Evolutionary conservation across 2,329 filamentous ascomycete species (phyloP), one percentile per base, ranked within the genome.

Genomic region (Ophiocordyceps camponoti-leonardi): DNA sequence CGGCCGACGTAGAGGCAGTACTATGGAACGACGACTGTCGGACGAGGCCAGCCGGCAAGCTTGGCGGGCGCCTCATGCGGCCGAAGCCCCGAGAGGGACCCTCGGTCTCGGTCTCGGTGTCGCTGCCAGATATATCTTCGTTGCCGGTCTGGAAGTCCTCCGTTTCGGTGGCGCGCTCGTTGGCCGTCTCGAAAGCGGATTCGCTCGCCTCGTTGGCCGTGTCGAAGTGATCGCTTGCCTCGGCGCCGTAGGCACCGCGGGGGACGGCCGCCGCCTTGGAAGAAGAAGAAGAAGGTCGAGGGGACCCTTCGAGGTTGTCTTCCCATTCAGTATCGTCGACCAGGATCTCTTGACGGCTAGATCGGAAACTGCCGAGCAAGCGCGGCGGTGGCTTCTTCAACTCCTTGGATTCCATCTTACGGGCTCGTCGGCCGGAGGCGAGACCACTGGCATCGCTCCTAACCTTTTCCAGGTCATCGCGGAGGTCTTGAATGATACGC

Each of bases 111-210:
- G 88, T 96, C 64, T 94, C 90, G 1, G 87, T 71, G 52, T 87
- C 86, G 47, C 78, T 83, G 56, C 81, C 87, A 16, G 73, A 73
- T 45, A 79, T 64, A 20, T 86, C 83, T 54, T 96, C 92, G 16
- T 79, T 77, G n/a, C 85, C 87, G 4, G 90, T 95, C 60, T 94
- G 84, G 75, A 96, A 96, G 50, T 86, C 86, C 53, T 96, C 90
- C 12, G 87, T 94, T 64, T 94, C 88, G 0, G 86, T 94, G 13
- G 70, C 75, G 26, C 79, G 78, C 62, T 95, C 90, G 55, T 93
- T 85, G 22, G 76, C 77, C 1, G 76, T 80, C 56, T 79, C 75
- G 50, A 80, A 80, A 10, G 72, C 75, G 19, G 72, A 75, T 50
- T 81, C 77, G 51, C 71, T 77, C 1, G 75, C 77, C 57, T 94